Base-by-base conservation (phyloP, 2,329 filamentous ascomycete species). In the Beauveria brongniartii region DNA sequence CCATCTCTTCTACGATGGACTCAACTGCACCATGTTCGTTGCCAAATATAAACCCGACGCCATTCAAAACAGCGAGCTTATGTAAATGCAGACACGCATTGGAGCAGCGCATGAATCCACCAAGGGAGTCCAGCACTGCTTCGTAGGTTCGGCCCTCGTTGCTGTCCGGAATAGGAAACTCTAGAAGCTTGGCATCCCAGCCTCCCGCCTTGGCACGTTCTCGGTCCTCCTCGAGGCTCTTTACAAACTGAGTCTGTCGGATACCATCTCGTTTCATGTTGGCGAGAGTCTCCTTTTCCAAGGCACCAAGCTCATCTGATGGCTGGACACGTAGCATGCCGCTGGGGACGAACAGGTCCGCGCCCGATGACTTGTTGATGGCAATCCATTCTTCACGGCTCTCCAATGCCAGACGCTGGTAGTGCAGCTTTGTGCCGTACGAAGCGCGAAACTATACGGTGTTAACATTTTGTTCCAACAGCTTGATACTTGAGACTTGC, bases 321-420 rank as follows among this genome's bases (percentile, higher is more conserved):
- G 67, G 67, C 59, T 69, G 67, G 4, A 68, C 67, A 8, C 67
- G 67, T 6, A 69, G 65, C 67, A 69, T 69, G n/a, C 67, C 67
- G 40, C 63, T 63, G 14, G 47, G 59, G 16, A 64, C 62, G 24
- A 69, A 68, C 8, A 68, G 61, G 3, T 61, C 61, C 2, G 47
- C 52, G 12, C n/a, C 58, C 3, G 53, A 54, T 1, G 60, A 59
- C 16, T 65, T 14, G 53, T 67, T 64, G 40, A 69, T 62, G 5
- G 28, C 51, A 16, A 65, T 28, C 67, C 67, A 69, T n/a, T 60
- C 63, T 10, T 64, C 52, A 26, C 67, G 65, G 37, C 67, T 67
- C 40, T 69, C 67, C 0, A 67, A 26, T 2, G 67, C 67, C 1
- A 69, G 61, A 4, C 67, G 64, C 24, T 69, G 67, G 37, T 69